Evolutionary conservation across 2,329 filamentous ascomycete genomes (phyloP).

Genomic region (Aureobasidium leucospermi): DNA sequence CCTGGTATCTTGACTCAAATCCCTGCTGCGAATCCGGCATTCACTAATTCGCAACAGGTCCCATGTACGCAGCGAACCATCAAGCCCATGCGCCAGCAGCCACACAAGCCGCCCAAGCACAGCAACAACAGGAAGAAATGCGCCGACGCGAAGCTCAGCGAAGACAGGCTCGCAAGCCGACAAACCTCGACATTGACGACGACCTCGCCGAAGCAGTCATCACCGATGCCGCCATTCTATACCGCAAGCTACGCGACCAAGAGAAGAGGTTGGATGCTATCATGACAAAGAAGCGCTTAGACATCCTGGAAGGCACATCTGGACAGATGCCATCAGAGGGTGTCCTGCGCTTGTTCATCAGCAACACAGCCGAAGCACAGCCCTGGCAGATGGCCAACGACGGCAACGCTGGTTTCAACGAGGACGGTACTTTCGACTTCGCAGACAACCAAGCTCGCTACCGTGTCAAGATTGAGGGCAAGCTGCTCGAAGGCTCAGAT

Average conservation of each 20-base stretch:
- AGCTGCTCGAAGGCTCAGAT: slow-evolving; percentile 55
- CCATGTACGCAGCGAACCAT: slow-evolving; percentile 34
- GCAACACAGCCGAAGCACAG: slow-evolving; percentile 89
- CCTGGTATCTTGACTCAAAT: not conserved
- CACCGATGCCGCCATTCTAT: slow-evolving; percentile 73
- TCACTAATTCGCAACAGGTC: slow-evolving; percentile 26
- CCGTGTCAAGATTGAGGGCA: slow-evolving; percentile 85
- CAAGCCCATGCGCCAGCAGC: slow-evolving; percentile 45
- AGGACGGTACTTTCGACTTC: slow-evolving; percentile 71
- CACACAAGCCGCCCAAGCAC: slow-evolving; percentile 37
- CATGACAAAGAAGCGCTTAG: slow-evolving; percentile 88
- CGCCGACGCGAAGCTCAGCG: slow-evolving; percentile 58
- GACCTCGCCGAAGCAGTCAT: slow-evolving; percentile 71
- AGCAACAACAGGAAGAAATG: slow-evolving; percentile 37
- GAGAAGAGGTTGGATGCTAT: slow-evolving; percentile 85
- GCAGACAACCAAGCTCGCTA: slow-evolving; percentile 74
- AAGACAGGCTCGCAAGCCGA: slow-evolving; percentile 79
- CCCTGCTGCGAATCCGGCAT: not conserved
- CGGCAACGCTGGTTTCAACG: slow-evolving; percentile 45
- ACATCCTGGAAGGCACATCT: slow-evolving; percentile 65
- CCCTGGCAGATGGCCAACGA: slow-evolving; percentile 68
- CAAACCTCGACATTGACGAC: slow-evolving; percentile 90
- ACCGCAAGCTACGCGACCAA: slow-evolving; percentile 75
- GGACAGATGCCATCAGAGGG: slow-evolving; percentile 43
- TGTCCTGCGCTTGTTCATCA: slow-evolving; percentile 88